A percentile compares a stretch with the other conserved stretches of the same genome.
Conservation (phyloP, 768 basidiomycete genomes). For the Pleurotus tuoliensis region DNA sequence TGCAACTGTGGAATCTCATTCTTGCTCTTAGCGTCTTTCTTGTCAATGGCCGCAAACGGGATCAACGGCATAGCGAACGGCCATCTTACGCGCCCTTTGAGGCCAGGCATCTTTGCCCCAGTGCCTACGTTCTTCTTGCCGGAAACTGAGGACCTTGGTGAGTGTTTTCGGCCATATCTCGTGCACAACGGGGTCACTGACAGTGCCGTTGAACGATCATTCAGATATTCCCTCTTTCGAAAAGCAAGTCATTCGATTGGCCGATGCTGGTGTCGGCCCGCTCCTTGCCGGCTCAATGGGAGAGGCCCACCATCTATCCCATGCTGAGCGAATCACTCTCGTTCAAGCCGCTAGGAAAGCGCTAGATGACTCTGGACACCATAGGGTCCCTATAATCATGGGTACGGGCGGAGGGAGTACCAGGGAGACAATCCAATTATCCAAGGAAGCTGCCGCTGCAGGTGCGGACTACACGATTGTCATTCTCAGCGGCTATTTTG, state of each 20-base stretch:
- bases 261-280: constrained; percentile 64
- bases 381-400: constrained; percentile 63
- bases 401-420: constrained; percentile 86
- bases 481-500: constrained; percentile 85
- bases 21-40: background rate
- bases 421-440: constrained; percentile 73
- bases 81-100: constrained; percentile 49
- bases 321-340: constrained; percentile 59
- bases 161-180: constrained; percentile 20
- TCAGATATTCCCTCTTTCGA: constrained; percentile 67
- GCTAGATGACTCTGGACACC: constrained; percentile 62
- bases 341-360: constrained; percentile 66
- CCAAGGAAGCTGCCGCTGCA: constrained; percentile 71
- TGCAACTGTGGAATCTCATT: background rate
- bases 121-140: constrained; percentile 82
- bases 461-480: constrained; percentile 88
- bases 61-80: constrained; percentile 24
- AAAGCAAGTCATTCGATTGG: constrained; percentile 60
- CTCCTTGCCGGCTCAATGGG: constrained; percentile 83
- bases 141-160: constrained; percentile 79
- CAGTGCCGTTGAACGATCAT: background rate
- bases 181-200: background rate
- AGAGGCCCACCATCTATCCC: constrained; percentile 74
- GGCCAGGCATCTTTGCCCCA: constrained; percentile 79
- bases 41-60: constrained; percentile 36